Percentiles rank a stretch among this genome's conserved stretches.
These are phyloP conservation scores for Coniochaeta prunicola DNA, from an alignment of 2,329 filamentous ascomycete species.

Conservation along the genomic window DNA sequence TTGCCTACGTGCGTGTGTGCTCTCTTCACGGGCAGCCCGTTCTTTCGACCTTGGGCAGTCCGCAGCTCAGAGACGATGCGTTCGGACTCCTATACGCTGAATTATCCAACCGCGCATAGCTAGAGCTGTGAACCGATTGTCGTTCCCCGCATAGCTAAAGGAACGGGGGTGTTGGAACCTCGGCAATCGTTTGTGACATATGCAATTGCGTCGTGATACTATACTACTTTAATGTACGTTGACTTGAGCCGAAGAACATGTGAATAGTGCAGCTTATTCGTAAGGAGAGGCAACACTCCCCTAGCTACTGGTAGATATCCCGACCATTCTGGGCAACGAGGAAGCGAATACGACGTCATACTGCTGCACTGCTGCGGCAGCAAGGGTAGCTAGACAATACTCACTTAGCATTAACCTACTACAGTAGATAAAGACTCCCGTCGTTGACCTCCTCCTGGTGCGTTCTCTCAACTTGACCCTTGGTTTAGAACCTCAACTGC, in stretches of 20 bases:
- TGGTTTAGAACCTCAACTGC: no score
- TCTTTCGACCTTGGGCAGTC: neutral
- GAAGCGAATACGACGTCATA: neutral
- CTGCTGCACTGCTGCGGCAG: no score
- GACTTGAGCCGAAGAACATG: neutral
- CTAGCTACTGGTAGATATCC: neutral
- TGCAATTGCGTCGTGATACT: neutral
- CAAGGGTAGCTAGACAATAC: no score
- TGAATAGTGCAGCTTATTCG: neutral
- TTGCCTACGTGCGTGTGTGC: neutral
- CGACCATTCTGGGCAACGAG: neutral
- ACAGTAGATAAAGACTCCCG: no score
- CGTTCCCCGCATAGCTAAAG: neutral
- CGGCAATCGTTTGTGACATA: neutral
- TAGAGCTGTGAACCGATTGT: neutral
- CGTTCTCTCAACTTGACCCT: no score
- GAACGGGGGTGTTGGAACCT: neutral
- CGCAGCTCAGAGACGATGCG: neutral
- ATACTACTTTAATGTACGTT: neutral
- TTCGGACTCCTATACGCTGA: neutral
- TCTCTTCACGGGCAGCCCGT: neutral
- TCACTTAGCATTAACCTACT: no score
- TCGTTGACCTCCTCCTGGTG: no score
- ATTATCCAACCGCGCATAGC: no score
- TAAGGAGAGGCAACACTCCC: neutral